A percentile compares a stretch with the other conserved stretches of the same genome.
These are phyloP conservation scores for Ustulina deusta DNA, from an alignment of 2,329 filamentous ascomycete genomes.

Conservation along the genomic window DNA sequence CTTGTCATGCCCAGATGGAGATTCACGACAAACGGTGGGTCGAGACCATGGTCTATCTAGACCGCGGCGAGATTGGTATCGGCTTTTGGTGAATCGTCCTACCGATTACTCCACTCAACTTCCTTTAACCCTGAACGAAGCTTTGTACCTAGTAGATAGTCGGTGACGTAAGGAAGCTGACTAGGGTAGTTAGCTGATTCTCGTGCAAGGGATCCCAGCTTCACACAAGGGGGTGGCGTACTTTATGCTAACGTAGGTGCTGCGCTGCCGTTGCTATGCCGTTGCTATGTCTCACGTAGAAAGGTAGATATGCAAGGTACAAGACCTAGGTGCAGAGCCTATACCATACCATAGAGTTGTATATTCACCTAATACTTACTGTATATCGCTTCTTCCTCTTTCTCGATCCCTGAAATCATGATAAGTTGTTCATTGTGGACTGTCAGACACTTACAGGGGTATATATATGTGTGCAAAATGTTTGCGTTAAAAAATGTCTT, in stretches of 20 bases:
- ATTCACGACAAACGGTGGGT: too few species aligned
- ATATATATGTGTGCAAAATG: background rate
- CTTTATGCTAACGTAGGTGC: background rate
- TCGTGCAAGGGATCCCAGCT: background rate
- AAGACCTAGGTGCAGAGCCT: background rate
- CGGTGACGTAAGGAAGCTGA: background rate
- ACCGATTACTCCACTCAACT: background rate
- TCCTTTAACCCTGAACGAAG: background rate
- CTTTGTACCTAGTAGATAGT: background rate
- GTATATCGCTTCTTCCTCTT: background rate
- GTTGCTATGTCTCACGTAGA: background rate
- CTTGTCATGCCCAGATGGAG: too few species aligned
- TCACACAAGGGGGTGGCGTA: background rate
- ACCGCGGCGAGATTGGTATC: background rate
- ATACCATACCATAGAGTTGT: too few species aligned
- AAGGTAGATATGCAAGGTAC: constrained; percentile 9
- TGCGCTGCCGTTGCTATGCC: background rate
- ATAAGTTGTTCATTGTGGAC: background rate
- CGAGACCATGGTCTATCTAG: too few species aligned
- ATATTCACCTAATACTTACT: too few species aligned
- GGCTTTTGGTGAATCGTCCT: background rate
- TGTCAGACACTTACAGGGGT: background rate
- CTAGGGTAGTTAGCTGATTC: background rate
- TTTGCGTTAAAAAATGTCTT: background rate
- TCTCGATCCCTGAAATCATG: background rate